These are phyloP conservation scores for Trichoderma simmonsii DNA, from an alignment of 2,329 filamentous ascomycete genomes.

Conservation along the genomic window DNA sequence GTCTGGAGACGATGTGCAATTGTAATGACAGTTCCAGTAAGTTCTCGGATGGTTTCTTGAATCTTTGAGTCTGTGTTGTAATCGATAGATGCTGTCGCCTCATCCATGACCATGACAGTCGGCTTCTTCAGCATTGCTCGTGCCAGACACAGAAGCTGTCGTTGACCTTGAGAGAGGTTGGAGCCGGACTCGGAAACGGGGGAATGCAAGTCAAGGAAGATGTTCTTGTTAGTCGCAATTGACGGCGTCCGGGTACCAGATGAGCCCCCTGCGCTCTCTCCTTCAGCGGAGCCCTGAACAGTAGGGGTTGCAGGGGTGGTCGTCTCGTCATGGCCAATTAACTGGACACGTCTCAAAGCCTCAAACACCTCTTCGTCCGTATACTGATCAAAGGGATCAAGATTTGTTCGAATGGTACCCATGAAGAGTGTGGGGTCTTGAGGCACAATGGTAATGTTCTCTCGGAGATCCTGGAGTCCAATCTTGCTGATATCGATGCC, in stretches of 20 bases:
- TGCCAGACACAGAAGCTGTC: slow-evolving; percentile 89
- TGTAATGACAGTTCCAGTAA: slow-evolving; percentile 90
- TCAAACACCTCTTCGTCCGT: slow-evolving; percentile 88
- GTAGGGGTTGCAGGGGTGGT: slow-evolving; percentile 29
- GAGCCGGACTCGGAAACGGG: slow-evolving; percentile 84
- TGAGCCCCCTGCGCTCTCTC: slow-evolving; percentile 6
- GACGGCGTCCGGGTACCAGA: slow-evolving; percentile 27
- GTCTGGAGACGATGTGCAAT: slow-evolving; percentile 95
- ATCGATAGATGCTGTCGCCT: slow-evolving; percentile 96
- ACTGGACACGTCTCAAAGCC: slow-evolving; percentile 80
- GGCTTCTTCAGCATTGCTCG: slow-evolving; percentile 88
- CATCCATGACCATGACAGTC: slow-evolving; percentile 97
- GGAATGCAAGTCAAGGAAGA: slow-evolving; percentile 84
- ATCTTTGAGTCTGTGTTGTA: slow-evolving; percentile 95
- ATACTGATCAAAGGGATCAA: slow-evolving; percentile 88
- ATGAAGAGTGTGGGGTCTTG: slow-evolving; percentile 95
- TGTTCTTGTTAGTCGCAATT: slow-evolving; percentile 79
- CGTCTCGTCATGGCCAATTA: slow-evolving; percentile 64
- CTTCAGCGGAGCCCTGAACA: slow-evolving; percentile 16
- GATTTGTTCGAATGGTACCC: slow-evolving; percentile 85
- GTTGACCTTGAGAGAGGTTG: slow-evolving; percentile 93
- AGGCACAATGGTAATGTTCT: slow-evolving; percentile 94
- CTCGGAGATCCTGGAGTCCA: slow-evolving; percentile 86
- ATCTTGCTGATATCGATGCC: slow-evolving; percentile 86
- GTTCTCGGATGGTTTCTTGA: slow-evolving; percentile 90